These are phyloP conservation scores for Babesia divergens DNA, from an alignment of 169 alveolate species.

Conservation along the genomic window DNA sequence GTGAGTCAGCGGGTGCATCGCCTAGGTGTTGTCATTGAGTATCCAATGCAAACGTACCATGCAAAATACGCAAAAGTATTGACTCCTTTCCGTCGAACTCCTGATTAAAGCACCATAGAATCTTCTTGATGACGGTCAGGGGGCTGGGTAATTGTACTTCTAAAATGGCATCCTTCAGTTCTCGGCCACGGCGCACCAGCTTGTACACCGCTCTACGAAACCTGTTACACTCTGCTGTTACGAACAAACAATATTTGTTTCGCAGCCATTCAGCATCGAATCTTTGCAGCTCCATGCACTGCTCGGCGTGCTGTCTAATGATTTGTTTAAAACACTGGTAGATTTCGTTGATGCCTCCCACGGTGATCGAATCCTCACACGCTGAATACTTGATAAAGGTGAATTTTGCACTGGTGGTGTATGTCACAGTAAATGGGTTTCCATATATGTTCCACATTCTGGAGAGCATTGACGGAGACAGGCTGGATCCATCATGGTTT, in stretches of 20 bases:
- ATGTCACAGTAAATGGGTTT: conserved; percentile 29
- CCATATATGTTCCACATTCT: conserved; percentile 43
- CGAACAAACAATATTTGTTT: conserved; percentile 26
- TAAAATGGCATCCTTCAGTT: conserved; percentile 11
- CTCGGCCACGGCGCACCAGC: neutral
- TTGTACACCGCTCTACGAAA: conserved; percentile 2
- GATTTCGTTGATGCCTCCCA: conserved; percentile 52
- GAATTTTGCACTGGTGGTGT: conserved; percentile 21
- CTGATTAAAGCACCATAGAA: neutral
- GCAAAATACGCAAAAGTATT: conserved; percentile 12
- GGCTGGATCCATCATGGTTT: conserved; percentile 29
- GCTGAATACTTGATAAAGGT: conserved; percentile 32
- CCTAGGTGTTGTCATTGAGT: neutral
- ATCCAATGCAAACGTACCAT: conserved; percentile 2
- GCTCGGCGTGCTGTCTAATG: conserved; percentile 8
- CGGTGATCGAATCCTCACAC: conserved; percentile 13
- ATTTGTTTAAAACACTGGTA: conserved; percentile 31
- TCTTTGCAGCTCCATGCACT: neutral
- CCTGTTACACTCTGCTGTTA: conserved; percentile 29
- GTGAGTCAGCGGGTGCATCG: conserved; percentile 34
- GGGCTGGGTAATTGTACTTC: conserved; percentile 57
- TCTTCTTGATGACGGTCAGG: conserved; percentile 3
- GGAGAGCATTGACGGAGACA: conserved; percentile 39
- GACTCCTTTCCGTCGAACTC: conserved; percentile 38
- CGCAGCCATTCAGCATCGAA: conserved; percentile 33